phyloP scores from a whole-genome alignment of 129 eudicot genomes.

The Flaveria linearis region DNA sequence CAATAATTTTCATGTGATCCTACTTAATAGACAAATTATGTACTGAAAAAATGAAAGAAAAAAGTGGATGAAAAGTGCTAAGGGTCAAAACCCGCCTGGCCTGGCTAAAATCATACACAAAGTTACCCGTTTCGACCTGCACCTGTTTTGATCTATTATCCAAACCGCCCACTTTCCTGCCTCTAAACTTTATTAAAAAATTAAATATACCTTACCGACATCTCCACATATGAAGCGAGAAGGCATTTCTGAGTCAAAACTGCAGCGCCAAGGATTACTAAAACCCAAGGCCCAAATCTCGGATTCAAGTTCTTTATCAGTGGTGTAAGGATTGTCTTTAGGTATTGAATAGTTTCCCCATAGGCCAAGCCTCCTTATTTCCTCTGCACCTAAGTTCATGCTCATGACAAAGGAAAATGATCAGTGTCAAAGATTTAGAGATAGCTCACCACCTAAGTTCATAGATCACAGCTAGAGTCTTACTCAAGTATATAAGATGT shows the following conservation, averaged over 20 bases:
- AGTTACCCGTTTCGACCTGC: too few species aligned
- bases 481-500: background rate
- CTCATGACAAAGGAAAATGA: background rate
- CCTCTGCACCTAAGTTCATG: slow-evolving; percentile 50
- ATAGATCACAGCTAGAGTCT: too few species aligned
- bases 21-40: too few species aligned
- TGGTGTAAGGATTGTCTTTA: slow-evolving; percentile 65
- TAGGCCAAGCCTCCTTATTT: slow-evolving; percentile 46
- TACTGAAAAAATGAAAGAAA: too few species aligned
- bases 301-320: slow-evolving; percentile 49
- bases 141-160: too few species aligned
- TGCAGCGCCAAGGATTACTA: slow-evolving; percentile 90
- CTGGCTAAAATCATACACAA: too few species aligned
- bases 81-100: too few species aligned
- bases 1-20: too few species aligned
- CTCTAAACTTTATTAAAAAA: background rate
- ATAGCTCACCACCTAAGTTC: background rate
- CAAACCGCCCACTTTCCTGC: background rate
- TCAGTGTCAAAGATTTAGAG: slow-evolving; percentile 12
- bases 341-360: slow-evolving; percentile 95
- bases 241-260: slow-evolving; percentile 73
- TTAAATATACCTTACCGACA: slow-evolving; percentile 57
- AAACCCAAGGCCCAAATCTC: slow-evolving; percentile 91
- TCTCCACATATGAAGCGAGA: slow-evolving; percentile 75
- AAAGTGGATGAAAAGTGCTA: too few species aligned